Evolutionary conservation across 108 stramenopile species (phyloP), one percentile per base, ranked within the genome.

Genomic region (Nitzschia putrida): DNA sequence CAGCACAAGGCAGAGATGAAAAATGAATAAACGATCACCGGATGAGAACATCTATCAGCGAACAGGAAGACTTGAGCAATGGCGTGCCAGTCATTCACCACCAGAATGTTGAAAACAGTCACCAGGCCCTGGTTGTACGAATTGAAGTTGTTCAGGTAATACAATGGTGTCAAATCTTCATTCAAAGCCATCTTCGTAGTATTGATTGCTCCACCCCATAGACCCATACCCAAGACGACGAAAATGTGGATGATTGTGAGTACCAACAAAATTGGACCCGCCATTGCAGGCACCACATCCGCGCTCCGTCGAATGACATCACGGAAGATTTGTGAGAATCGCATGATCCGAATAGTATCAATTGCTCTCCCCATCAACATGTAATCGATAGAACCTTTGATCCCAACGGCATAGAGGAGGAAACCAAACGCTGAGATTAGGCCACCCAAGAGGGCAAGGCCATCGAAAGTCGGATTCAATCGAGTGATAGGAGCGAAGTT

Each of bases 61-160:
- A 65, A 58, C 0, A 75, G 57, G 44, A 79, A 87, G 5, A 84
- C 83, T 50, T 68, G 66, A 13, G 86, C 86, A 55, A 87, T 77
- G 0, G 75, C 78, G 43, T 82, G 83, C 86, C 86, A 87, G 58
- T 87, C 86, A 57, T 87, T 84, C 34, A 84, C 83, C 45, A 84
- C 81, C 16, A 83, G 41, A 18, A 87, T 57, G 37, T 87, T 71
- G 54, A 87, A 87, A 78, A 87, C 70, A 4, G 86, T 82, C 8
- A 87, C 71, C 60, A 87, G 38, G 26, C 86, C 86, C 44, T 73
- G 64, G 16, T 39, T 22, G 58, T 87, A 87, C 18, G 58, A 54
- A 54, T 87, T 87, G 79, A 87, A 87, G 40, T 87, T 87, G 72
- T 87, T 87, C 56, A 87, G 66, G 58, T 81, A 80, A 69, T 87